phyloP scores from a whole-genome alignment of 352 stramenopile species.

The Thraustotheca clavata region DNA sequence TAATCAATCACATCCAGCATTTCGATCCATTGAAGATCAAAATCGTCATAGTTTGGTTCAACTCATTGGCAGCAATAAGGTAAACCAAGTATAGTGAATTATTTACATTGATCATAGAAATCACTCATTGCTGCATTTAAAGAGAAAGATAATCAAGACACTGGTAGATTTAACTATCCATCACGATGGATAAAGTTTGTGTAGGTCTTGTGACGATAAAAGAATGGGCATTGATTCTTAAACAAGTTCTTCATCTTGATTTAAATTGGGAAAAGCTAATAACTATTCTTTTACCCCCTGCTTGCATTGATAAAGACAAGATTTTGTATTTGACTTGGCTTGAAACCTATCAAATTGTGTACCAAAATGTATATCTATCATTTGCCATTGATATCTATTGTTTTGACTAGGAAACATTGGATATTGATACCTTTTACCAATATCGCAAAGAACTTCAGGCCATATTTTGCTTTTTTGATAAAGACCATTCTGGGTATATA shows the following conservation, averaged over 20 bases:
- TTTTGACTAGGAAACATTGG: not conserved
- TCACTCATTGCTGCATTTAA: not conserved
- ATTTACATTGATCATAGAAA: not conserved
- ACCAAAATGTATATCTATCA: not conserved
- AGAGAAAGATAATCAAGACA: not conserved
- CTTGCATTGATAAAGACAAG: not conserved
- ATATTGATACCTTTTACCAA: conserved; percentile 15
- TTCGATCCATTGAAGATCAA: conserved; percentile 19
- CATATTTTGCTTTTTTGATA: conserved; percentile 22
- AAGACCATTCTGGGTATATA: conserved; percentile 12
- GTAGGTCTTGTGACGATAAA: not conserved
- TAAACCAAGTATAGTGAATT: not conserved
- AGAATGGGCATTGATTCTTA: not conserved
- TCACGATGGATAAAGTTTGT: not conserved
- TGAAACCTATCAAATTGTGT: not conserved
- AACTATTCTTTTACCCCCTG: not conserved
- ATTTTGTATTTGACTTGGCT: conserved; percentile 9
- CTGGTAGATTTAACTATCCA: not conserved
- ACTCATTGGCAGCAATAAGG: conserved; percentile 5
- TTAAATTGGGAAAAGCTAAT: conserved; percentile 2
- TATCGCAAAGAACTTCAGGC: conserved; percentile 17
- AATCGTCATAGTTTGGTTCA: conserved; percentile 17
- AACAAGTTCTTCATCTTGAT: conserved; percentile 10
- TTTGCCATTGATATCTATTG: not conserved
- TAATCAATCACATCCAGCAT: not conserved